Evolutionary conservation across 306 rosid genomes (phyloP), one percentile per base, ranked within the genome.

Genomic region (Astragalus glycyphyllos): DNA sequence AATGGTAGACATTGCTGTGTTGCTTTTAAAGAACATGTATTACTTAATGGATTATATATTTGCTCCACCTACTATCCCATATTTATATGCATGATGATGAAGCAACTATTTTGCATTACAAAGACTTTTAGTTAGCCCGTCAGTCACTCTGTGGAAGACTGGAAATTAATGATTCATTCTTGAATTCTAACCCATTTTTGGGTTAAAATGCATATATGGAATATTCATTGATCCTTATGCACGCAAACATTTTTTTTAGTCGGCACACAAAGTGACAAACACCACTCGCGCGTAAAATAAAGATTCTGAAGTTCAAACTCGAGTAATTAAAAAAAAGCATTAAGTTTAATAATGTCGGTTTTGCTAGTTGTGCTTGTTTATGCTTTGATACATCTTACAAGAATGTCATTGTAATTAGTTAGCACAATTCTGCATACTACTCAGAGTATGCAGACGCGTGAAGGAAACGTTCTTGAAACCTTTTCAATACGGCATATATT

Each of bases 81-180:
- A 69, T 77, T 77, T 77, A 77, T 73, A 77, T 73, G n/a, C n/a
- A 73, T 54, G 58, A 64, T 11, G 8, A 16, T 5, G 54, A 70
- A 6, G 14, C 9, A 14, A 11, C 8, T 49, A 61, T 23, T 49
- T 20, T 38, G 45, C 49, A 4, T 20, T 4, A 7, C 41, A 3
- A 71, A 38, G 63, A 65, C 64, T 78, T 64, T 56, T 7, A 41
- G 3, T 41, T 15, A 2, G 11, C 48, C 78, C 69, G 69, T 58
- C 47, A 78, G 72, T 58, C 58, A 65, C 74, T 78, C 68, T 29
- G 5, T 4, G 5, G 8, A 54, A 53, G 26, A 5, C 6, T 0
- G 11, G 45, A 2, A 7, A 40, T 11, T 12, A 7, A 54, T n/a
- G 44, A 4, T 15, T 42, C 26, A 2, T 3, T 8, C 5, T 68